Evolutionary conservation across 2,329 filamentous ascomycete species (phyloP).

Genomic region (Grosmannia huntii): DNA sequence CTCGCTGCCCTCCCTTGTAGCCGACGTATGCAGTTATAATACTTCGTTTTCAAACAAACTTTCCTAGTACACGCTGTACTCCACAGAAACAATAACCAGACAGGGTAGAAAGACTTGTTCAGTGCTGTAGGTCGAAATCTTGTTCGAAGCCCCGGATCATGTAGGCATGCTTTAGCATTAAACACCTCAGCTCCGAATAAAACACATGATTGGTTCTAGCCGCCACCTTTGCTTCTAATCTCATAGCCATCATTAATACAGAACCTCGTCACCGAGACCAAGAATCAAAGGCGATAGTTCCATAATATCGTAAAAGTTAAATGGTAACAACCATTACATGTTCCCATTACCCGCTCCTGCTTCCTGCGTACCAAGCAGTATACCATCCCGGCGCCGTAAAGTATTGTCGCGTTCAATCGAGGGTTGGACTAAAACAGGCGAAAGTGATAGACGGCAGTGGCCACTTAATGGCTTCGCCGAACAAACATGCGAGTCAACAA

Average conservation of each 20-base stretch:
- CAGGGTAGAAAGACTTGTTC: background rate
- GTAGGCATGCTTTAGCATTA: background rate
- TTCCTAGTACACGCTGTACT: background rate
- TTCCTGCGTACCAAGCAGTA: background rate
- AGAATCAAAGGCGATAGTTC: too few species aligned
- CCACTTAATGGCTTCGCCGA: constrained; percentile 9
- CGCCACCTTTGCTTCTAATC: too few species aligned
- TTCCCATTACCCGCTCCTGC: background rate
- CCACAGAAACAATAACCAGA: background rate
- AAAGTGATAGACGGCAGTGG: too few species aligned
- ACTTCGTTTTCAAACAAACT: background rate
- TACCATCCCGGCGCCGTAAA: background rate
- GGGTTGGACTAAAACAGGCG: too few species aligned
- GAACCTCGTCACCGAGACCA: too few species aligned
- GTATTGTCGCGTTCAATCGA: background rate
- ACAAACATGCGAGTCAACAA: constrained; percentile 13
- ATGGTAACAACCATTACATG: background rate
- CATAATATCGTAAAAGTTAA: background rate
- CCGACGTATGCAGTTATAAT: background rate
- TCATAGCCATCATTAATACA: too few species aligned
- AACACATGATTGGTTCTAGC: too few species aligned
- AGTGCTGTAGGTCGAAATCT: too few species aligned
- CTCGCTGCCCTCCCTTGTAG: background rate
- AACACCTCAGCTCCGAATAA: too few species aligned
- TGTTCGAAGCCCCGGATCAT: too few species aligned